These are phyloP conservation scores for Backusella luteola DNA, from an alignment of 192 early-diverging fungal genomes.

Conservation along the genomic window DNA sequence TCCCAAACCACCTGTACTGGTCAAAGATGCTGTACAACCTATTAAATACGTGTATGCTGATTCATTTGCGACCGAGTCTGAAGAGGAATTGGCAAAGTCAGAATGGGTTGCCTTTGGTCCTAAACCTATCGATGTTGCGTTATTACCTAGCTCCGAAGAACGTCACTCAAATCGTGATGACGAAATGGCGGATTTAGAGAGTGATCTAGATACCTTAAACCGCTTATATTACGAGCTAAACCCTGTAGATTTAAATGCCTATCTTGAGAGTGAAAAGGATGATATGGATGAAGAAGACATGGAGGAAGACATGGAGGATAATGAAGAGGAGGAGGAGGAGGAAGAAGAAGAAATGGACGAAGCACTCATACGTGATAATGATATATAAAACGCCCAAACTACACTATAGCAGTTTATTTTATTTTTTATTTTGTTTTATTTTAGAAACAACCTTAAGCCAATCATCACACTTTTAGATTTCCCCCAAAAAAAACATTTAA, in stretches of 20 bases:
- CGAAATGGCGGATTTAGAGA: slow-evolving; percentile 19
- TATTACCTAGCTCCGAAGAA: slow-evolving; percentile 18
- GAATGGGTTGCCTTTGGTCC: slow-evolving; percentile 9
- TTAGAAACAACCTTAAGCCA: slow-evolving; percentile 6
- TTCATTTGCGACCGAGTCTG: background rate
- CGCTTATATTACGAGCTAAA: slow-evolving; percentile 8
- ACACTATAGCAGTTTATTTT: background rate
- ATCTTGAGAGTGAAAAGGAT: background rate
- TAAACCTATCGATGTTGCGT: slow-evolving; percentile 18
- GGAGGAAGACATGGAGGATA: slow-evolving; percentile 9
- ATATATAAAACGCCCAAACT: slow-evolving; percentile 4
- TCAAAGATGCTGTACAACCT: slow-evolving; percentile 23
- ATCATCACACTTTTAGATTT: background rate
- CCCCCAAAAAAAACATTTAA: background rate
- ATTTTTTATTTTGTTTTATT: background rate
- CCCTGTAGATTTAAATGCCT: slow-evolving; percentile 12
- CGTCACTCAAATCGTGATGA: slow-evolving; percentile 19
- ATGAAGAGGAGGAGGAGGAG: slow-evolving; percentile 9
- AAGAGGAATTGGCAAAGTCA: slow-evolving; percentile 3
- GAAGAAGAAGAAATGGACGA: background rate
- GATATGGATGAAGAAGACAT: background rate
- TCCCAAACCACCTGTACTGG: background rate
- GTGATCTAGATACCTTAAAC: slow-evolving; percentile 22
- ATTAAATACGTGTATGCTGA: slow-evolving; percentile 8
- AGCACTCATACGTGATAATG: background rate